Evolutionary conservation across 805 yeast species (phyloP).

Genomic region (Brettanomyces custersianus): DNA sequence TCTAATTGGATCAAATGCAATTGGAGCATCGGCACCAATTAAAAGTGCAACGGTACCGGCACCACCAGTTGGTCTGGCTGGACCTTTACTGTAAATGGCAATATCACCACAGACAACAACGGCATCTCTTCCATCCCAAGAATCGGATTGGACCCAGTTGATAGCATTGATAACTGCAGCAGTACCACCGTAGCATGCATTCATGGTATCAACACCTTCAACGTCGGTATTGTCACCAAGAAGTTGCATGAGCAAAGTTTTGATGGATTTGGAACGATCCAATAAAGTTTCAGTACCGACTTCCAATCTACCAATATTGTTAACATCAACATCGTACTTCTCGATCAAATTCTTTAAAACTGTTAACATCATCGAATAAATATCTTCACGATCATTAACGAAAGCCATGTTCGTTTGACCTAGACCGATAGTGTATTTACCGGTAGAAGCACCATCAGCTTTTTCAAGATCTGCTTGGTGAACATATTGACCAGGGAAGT

Average conservation of each 20-base stretch:
- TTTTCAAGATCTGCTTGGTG: conserved; percentile 83
- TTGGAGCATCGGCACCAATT: conserved; percentile 97
- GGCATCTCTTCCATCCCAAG: conserved; percentile 99
- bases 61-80: conserved; percentile 99
- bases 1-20: conserved; percentile 80
- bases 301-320: conserved; percentile 84
- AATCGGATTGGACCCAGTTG: conserved; percentile 91
- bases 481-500: conserved; percentile 78
- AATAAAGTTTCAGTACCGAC: conserved; percentile 97
- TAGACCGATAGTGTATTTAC: conserved; percentile 96
- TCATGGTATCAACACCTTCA: conserved; percentile 92
- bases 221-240: conserved; percentile 82
- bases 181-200: conserved; percentile 99
- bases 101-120: conserved; percentile 96
- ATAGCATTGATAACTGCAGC: conserved; percentile 87
- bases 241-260: conserved; percentile 90
- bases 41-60: conserved; percentile 93
- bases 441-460: conserved; percentile 78
- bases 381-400: conserved; percentile 95
- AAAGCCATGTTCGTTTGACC: conserved; percentile 98
- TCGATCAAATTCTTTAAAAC: conserved; percentile 67
- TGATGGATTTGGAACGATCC: conserved; percentile 95
- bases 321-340: conserved; percentile 76
- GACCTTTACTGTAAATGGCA: conserved; percentile 93
- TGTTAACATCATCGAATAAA: conserved; percentile 91